Percentiles rank a stretch among this genome's conserved stretches.
Conservation (phyloP, 768 basidiomycete genomes). For the Kwoniella heveanensis region DNA sequence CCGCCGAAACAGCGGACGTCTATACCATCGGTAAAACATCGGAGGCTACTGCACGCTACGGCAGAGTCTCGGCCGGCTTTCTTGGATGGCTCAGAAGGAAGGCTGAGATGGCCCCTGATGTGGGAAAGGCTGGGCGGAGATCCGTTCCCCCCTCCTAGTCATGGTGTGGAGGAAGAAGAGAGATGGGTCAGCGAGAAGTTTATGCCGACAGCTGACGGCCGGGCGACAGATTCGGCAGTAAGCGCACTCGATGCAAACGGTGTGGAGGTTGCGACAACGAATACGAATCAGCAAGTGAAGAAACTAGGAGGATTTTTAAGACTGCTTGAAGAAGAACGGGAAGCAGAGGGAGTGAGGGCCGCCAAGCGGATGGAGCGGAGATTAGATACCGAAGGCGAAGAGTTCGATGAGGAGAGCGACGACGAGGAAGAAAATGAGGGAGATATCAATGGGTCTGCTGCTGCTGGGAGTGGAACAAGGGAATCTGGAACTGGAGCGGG, state of each 20-base stretch:
- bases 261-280: background rate
- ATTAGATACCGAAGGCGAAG: slow-evolving; percentile 72
- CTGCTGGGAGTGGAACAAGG: too few relatives aligned
- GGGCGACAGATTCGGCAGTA: background rate
- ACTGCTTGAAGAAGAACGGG: slow-evolving; percentile 63
- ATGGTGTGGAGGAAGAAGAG: slow-evolving; percentile 28
- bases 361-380: slow-evolving; percentile 45
- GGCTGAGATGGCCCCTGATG: slow-evolving; percentile 49
- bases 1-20: slow-evolving; percentile 40
- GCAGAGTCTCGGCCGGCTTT: slow-evolving; percentile 15
- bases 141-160: slow-evolving; percentile 16
- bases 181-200: slow-evolving; percentile 35
- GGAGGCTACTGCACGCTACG: slow-evolving; percentile 42
- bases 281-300: slow-evolving; percentile 40
- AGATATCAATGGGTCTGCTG: background rate
- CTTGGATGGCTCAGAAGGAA: slow-evolving; percentile 20
- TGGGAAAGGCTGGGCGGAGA: slow-evolving; percentile 53
- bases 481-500: slow-evolving; percentile 14
- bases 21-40: slow-evolving; percentile 47
- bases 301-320: slow-evolving; percentile 60
- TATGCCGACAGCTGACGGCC: slow-evolving; percentile 10
- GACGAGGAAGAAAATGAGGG: slow-evolving; percentile 30
- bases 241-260: background rate
- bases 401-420: slow-evolving; percentile 70
- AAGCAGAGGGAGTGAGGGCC: slow-evolving; percentile 60